Conservation (phyloP, 257 asterid genomes). For the Ligustrum vulgare region DNA sequence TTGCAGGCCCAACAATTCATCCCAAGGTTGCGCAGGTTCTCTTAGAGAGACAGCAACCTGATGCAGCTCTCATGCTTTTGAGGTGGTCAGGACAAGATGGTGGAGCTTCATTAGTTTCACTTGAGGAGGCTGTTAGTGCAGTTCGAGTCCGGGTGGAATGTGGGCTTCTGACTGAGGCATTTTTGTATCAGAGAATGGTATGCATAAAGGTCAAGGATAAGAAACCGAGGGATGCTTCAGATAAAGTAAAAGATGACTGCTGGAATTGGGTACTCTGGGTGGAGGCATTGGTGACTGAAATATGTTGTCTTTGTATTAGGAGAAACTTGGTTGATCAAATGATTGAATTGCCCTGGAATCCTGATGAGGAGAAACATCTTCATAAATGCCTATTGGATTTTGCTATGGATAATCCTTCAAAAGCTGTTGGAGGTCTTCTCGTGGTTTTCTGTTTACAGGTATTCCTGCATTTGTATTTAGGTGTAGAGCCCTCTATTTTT, state of each 20-base stretch:
- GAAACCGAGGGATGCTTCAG: constrained; percentile 43
- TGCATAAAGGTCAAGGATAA: constrained; percentile 65
- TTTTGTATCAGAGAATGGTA: constrained; percentile 81
- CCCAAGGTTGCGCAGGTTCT: constrained; percentile 78
- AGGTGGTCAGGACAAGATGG: constrained; percentile 91
- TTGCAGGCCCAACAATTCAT: constrained; percentile 71
- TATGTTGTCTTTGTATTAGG: constrained; percentile 78
- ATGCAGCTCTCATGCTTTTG: constrained; percentile 88
- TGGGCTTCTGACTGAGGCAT: constrained; percentile 94
- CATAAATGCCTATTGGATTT: constrained; percentile 77
- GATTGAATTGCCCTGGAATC: constrained; percentile 93
- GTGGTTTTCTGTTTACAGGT: constrained; percentile 97
- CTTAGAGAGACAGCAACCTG: constrained; percentile 88
- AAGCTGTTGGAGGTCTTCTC: constrained; percentile 79
- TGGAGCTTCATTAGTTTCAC: constrained; percentile 58
- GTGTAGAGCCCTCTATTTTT: neutral
- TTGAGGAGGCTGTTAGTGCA: constrained; percentile 80
- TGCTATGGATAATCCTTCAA: constrained; percentile 63
- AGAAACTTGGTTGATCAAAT: constrained; percentile 81
- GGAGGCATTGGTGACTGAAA: constrained; percentile 82
- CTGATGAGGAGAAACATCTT: constrained; percentile 85
- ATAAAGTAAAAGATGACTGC: constrained; percentile 42
- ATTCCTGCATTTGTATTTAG: constrained; percentile 14
- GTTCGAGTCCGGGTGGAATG: constrained; percentile 86
- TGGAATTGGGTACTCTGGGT: constrained; percentile 64